phyloP scores from a whole-genome alignment of 2,329 filamentous ascomycete genomes.

The Penicillium sp. region DNA sequence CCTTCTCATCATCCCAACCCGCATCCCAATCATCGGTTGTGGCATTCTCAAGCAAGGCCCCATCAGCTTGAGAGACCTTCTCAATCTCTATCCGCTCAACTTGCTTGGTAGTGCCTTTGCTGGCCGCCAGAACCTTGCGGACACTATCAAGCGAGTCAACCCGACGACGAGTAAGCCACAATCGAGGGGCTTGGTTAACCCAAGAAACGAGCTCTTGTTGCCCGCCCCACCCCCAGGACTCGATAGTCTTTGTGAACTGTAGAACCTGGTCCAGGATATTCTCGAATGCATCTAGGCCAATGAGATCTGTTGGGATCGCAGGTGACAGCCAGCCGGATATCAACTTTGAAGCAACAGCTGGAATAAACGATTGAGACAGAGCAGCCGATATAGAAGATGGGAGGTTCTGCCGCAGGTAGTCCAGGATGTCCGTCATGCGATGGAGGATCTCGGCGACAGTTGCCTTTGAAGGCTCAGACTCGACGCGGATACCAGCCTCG shows the following conservation, averaged over 20 bases:
- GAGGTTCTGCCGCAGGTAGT: constrained; percentile 49
- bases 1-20: constrained; percentile 70
- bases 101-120: constrained; percentile 60
- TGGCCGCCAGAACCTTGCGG: constrained; percentile 61
- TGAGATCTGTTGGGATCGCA: constrained; percentile 68
- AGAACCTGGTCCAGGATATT: constrained; percentile 60
- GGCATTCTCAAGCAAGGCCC: constrained; percentile 56
- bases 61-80: constrained; percentile 65
- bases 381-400: constrained; percentile 47
- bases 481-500: constrained; percentile 27
- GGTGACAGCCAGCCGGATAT: constrained; percentile 69
- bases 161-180: constrained; percentile 80
- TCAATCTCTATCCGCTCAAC: constrained; percentile 85
- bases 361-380: constrained; percentile 66
- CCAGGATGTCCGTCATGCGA: constrained; percentile 43
- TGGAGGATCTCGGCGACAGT: constrained; percentile 39
- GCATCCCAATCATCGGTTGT: constrained; percentile 63
- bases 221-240: constrained; percentile 58
- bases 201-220: constrained; percentile 65
- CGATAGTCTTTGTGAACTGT: constrained; percentile 60
- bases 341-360: constrained; percentile 61
- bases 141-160: constrained; percentile 73
- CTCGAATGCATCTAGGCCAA: constrained; percentile 67
- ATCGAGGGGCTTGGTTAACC: constrained; percentile 70
- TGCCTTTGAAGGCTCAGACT: constrained; percentile 20